phyloP scores from a whole-genome alignment of 2,329 filamentous ascomycete genomes.

The Exserohilum rostratum region DNA sequence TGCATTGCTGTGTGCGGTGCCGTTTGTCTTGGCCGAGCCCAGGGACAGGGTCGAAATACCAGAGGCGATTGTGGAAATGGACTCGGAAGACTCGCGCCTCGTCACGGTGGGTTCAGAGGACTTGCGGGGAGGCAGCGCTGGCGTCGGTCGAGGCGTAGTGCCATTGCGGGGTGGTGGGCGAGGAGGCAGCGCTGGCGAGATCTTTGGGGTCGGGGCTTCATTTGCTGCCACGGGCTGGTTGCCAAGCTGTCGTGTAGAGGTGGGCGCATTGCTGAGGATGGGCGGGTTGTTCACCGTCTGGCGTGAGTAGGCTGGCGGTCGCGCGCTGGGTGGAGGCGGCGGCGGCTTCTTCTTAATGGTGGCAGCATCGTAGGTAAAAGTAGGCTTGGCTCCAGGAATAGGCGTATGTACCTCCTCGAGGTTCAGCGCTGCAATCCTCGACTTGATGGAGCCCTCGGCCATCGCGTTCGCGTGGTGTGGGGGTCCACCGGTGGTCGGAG shows the following conservation, averaged over 20 bases:
- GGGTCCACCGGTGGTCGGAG: constrained; percentile 11
- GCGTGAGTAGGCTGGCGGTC: constrained; percentile 40
- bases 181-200: constrained; percentile 43
- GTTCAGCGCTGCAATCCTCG: constrained; percentile 57
- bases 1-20: constrained; percentile 42
- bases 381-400: constrained; percentile 43
- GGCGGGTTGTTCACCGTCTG: constrained; percentile 51
- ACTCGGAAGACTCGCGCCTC: constrained; percentile 53
- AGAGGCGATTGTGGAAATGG: constrained; percentile 58
- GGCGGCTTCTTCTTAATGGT: constrained; percentile 44
- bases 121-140: constrained; percentile 53
- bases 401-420: constrained; percentile 53
- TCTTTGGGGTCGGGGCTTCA: constrained; percentile 23
- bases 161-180: constrained; percentile 57
- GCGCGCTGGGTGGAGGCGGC: constrained; percentile 46
- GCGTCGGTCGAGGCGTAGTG: constrained; percentile 46
- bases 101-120: constrained; percentile 48
- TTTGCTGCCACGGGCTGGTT: constrained; percentile 46
- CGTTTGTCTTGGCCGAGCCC: constrained; percentile 53
- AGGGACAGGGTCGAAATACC: constrained; percentile 57
- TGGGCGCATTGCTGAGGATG: constrained; percentile 44
- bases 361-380: constrained; percentile 45
- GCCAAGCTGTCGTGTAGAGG: constrained; percentile 41
- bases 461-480: constrained; percentile 30
- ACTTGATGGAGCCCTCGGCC: constrained; percentile 49